Percentiles rank a stretch among this genome's conserved stretches.
Conservation (phyloP, 345 rosid species). For the Eucalyptus cloeziana region DNA sequence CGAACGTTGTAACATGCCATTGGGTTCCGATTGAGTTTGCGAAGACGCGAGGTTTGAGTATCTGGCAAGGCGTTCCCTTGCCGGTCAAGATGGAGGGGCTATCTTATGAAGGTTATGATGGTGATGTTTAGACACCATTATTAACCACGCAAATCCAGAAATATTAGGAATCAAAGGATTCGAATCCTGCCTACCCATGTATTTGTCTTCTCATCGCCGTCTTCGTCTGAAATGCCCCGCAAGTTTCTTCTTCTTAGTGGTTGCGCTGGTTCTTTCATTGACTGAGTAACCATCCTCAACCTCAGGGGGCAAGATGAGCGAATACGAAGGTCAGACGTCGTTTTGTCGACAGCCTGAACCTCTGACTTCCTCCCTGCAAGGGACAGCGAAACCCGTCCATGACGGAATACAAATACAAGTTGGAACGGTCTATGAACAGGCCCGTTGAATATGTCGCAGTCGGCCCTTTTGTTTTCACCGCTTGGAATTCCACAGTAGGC, state of each 20-base stretch:
- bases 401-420: background rate
- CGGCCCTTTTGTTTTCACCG: background rate
- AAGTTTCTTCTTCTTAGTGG: background rate
- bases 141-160: background rate
- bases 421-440: background rate
- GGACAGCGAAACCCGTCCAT: background rate
- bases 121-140: background rate
- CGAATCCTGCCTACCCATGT: background rate
- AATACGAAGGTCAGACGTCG: background rate
- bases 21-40: background rate
- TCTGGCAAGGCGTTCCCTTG: background rate
- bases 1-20: background rate
- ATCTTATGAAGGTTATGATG: background rate
- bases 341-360: background rate
- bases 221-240: background rate
- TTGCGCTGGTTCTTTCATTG: background rate
- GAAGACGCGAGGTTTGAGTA: background rate
- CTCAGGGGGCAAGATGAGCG: background rate
- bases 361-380: background rate
- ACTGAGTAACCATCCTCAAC: background rate
- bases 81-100: background rate
- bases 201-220: background rate
- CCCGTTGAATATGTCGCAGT: background rate
- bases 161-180: background rate
- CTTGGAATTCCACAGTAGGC: background rate